Conservation (phyloP, 352 stramenopile genomes). For the Pseudoperonospora humuli region DNA sequence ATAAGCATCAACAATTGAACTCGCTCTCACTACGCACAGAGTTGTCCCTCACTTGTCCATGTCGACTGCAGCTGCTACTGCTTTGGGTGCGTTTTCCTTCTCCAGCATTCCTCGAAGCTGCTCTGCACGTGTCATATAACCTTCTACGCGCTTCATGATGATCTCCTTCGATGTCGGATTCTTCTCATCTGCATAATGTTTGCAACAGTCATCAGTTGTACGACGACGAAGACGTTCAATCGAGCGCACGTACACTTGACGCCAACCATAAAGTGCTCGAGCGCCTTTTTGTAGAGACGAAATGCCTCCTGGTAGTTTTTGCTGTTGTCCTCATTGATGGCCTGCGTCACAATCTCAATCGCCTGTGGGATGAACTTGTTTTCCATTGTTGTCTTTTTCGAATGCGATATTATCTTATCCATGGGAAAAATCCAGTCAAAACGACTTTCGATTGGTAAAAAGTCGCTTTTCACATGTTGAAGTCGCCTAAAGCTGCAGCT, state of each 20-base stretch:
- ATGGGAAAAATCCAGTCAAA: too few relatives aligned
- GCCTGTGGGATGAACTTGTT: constrained; percentile 89
- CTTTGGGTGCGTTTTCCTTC: constrained; percentile 45
- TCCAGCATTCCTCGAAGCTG: constrained; percentile 80
- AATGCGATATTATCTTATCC: neutral
- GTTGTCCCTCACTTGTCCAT: constrained; percentile 55
- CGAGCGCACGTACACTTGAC: constrained; percentile 70
- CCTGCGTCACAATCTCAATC: constrained; percentile 83
- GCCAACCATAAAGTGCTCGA: constrained; percentile 86
- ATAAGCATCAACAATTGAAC: neutral
- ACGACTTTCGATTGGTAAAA: too few relatives aligned
- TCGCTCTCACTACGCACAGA: neutral
- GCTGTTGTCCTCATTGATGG: constrained; percentile 84
- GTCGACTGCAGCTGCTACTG: constrained; percentile 50
- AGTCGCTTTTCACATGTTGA: too few relatives aligned
- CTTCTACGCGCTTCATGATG: constrained; percentile 86
- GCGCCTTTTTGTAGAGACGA: constrained; percentile 81
- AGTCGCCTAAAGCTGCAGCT: too few relatives aligned
- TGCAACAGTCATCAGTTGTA: neutral
- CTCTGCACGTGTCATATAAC: constrained; percentile 86
- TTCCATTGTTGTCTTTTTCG: constrained; percentile 40
- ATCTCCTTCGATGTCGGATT: constrained; percentile 86
- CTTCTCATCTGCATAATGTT: constrained; percentile 76
- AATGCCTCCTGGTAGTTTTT: constrained; percentile 88
- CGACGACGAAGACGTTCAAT: neutral